Percentiles rank a stretch among this genome's conserved stretches.
Evolutionary conservation across 2,329 filamentous ascomycete species (phyloP).

Genomic region (Arthroderma sp.): DNA sequence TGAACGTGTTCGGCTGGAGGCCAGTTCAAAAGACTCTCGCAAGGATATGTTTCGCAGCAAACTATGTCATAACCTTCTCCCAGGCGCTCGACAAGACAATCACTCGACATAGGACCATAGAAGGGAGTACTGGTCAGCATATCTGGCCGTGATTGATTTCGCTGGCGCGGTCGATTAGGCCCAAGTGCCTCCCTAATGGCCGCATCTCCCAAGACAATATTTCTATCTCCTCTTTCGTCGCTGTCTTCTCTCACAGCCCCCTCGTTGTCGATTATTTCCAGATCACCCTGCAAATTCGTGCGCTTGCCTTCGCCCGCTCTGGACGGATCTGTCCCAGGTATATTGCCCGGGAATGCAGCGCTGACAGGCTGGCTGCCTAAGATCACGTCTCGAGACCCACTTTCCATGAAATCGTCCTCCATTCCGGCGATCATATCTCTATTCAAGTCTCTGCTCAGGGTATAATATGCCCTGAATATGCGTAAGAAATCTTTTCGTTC

Average conservation of each 20-base stretch:
- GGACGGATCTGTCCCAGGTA: constrained; percentile 52
- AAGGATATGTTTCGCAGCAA: constrained; percentile 15
- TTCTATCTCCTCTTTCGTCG: constrained; percentile 48
- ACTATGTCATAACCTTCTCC: constrained; percentile 6
- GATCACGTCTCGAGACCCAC: constrained; percentile 64
- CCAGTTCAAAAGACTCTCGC: constrained; percentile 26
- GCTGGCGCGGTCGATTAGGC: constrained; percentile 16
- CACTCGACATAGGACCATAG: not conserved
- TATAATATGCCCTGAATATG: constrained; percentile 86
- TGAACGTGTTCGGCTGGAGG: constrained; percentile 30
- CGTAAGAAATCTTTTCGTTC: constrained; percentile 76
- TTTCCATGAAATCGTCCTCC: constrained; percentile 65
- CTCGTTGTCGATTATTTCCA: constrained; percentile 50
- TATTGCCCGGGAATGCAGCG: constrained; percentile 60
- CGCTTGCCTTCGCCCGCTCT: constrained; percentile 55
- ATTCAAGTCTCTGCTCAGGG: constrained; percentile 79
- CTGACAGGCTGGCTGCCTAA: constrained; percentile 64
- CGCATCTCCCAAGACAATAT: constrained; percentile 46
- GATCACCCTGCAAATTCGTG: constrained; percentile 50
- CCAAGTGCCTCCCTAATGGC: constrained; percentile 29
- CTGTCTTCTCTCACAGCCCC: constrained; percentile 49
- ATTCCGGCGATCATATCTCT: constrained; percentile 67
- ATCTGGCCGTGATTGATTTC: constrained; percentile 10
- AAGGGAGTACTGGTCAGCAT: not conserved
- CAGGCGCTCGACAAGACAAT: constrained; percentile 7